Percentiles rank a stretch among this genome's conserved stretches.
Evolutionary conservation across 345 rosid genomes (phyloP).

Genomic region (Syzygium jambos): DNA sequence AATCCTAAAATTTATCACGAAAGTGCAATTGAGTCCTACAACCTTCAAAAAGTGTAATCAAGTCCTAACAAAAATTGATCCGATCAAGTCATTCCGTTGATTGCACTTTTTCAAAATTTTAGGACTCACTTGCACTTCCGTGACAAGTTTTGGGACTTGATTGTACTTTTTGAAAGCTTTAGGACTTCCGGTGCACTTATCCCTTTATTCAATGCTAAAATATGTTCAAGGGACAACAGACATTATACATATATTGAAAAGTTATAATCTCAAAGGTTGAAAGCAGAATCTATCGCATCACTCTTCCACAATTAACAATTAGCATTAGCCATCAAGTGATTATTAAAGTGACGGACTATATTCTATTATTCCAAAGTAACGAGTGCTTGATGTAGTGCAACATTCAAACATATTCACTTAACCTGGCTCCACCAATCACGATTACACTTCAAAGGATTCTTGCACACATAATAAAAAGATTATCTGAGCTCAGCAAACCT

Average conservation of each 20-base stretch:
- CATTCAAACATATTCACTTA: neutral
- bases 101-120: too few relatives aligned
- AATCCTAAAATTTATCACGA: too few relatives aligned
- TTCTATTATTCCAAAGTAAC: neutral
- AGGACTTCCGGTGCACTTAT: too few relatives aligned
- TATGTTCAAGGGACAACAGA: neutral
- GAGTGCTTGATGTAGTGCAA: neutral
- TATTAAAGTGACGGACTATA: neutral
- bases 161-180: too few relatives aligned
- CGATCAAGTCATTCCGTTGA: too few relatives aligned
- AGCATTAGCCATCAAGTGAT: neutral
- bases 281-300: neutral
- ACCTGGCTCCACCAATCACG: neutral
- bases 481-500: neutral
- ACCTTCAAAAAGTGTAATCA: too few relatives aligned
- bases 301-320: neutral
- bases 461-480: neutral
- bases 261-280: neutral
- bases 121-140: too few relatives aligned
- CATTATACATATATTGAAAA: neutral
- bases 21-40: too few relatives aligned
- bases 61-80: too few relatives aligned
- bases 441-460: neutral
- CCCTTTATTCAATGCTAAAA: neutral
- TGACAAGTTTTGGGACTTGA: too few relatives aligned